Conservation (phyloP, 768 basidiomycete genomes). For the Auricularia auricula-judae region DNA sequence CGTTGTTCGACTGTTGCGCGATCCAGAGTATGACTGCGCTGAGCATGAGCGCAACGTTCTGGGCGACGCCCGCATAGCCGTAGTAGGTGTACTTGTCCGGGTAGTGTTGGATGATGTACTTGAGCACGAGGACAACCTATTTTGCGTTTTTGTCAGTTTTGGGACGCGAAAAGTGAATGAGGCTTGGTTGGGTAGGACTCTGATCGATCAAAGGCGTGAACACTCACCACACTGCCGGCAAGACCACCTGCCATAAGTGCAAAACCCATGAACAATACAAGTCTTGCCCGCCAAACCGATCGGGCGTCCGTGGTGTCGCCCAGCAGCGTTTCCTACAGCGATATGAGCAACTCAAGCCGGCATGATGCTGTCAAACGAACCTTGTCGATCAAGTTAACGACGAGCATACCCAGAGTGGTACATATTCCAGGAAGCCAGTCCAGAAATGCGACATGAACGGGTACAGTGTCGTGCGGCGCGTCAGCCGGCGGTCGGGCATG, state of each 20-base stretch:
- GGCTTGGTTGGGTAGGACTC: no score
- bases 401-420: constrained; percentile 81
- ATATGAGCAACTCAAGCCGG: constrained; percentile 58
- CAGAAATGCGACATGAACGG: constrained; percentile 79
- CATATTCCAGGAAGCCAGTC: constrained; percentile 98
- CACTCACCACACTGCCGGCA: constrained; percentile 89
- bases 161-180: no score
- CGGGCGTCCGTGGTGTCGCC: constrained; percentile 36
- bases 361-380: constrained; percentile 33
- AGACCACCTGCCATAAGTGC: constrained; percentile 96
- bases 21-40: constrained; percentile 87
- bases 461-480: constrained; percentile 54
- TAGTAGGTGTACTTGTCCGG: constrained; percentile 75
- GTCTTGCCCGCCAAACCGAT: constrained; percentile 83
- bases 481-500: constrained; percentile 71
- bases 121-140: constrained; percentile 81
- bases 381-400: constrained; percentile 94
- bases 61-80: constrained; percentile 91
- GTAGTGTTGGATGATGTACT: constrained; percentile 71
- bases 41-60: constrained; percentile 77
- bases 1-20: constrained; percentile 71
- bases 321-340: constrained; percentile 34
- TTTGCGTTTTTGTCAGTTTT: no score
- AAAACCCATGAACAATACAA: constrained; percentile 90
- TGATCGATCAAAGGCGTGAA: no score